These are phyloP conservation scores for Crepidotus variabilis DNA, from an alignment of 768 basidiomycete species.

Conservation along the genomic window DNA sequence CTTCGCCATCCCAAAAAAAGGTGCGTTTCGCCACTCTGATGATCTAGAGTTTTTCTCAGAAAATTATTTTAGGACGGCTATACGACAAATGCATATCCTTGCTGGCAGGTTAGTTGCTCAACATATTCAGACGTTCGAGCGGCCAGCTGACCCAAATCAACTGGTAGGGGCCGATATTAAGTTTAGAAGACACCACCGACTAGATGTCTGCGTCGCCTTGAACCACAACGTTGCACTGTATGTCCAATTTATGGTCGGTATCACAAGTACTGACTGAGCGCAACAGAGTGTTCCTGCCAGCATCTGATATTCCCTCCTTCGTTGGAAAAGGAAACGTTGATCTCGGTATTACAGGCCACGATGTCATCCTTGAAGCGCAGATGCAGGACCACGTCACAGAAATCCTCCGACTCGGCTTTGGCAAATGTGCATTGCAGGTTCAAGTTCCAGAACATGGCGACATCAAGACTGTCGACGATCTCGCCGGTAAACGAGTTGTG, in stretches of 20 bases:
- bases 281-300: constrained; percentile 89
- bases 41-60: too few relatives aligned
- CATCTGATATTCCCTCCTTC: constrained; percentile 95
- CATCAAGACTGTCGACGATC: constrained; percentile 69
- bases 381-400: constrained; percentile 80
- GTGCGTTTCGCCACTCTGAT: constrained; percentile 30
- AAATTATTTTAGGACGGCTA: constrained; percentile 60
- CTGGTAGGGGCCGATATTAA: constrained; percentile 87
- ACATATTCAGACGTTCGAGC: constrained; percentile 4
- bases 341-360: constrained; percentile 96
- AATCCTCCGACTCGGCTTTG: constrained; percentile 82
- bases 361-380: constrained; percentile 88
- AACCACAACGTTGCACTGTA: constrained; percentile 95
- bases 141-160: constrained; percentile 1
- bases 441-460: constrained; percentile 81
- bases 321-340: constrained; percentile 97
- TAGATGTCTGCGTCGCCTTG: constrained; percentile 91
- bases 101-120: constrained; percentile 59
- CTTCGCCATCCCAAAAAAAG: constrained; percentile 98
- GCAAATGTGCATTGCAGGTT: constrained; percentile 85
- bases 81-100: constrained; percentile 88
- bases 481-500: constrained; percentile 90
- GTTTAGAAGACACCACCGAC: constrained; percentile 79
- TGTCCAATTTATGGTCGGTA: constrained; percentile 21
- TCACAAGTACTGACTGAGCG: not conserved